A percentile compares a stretch with the other conserved stretches of the same genome.
Conservation (phyloP, 305 asterid genomes). For the Petunia hybrid region DNA sequence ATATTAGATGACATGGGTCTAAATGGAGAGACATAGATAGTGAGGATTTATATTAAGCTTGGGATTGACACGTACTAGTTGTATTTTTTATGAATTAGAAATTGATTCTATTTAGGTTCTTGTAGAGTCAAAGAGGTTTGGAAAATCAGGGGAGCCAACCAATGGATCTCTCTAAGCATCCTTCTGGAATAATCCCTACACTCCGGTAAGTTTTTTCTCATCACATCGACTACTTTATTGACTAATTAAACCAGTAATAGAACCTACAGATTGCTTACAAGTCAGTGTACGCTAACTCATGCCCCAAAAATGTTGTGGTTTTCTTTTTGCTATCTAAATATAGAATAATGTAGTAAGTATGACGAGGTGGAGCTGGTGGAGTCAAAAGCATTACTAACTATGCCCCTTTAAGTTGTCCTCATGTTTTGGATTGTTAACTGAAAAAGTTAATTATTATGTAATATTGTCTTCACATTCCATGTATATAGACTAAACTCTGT, state of each 20-base stretch:
- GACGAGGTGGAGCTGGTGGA: too few relatives aligned
- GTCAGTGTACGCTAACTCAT: neutral
- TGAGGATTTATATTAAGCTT: constrained; percentile 4
- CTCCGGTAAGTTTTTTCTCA: constrained; percentile 63
- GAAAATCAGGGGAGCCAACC: constrained; percentile 89
- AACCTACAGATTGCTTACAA: too few relatives aligned
- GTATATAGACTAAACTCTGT: too few relatives aligned
- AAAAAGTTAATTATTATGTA: too few relatives aligned
- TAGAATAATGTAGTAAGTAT: too few relatives aligned
- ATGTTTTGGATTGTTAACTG: too few relatives aligned
- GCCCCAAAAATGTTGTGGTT: neutral
- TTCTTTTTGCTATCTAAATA: neutral
- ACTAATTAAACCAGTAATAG: neutral
- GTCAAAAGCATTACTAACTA: too few relatives aligned
- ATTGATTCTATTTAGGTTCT: neutral
- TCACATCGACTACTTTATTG: neutral
- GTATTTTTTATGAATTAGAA: neutral
- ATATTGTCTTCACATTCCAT: too few relatives aligned
- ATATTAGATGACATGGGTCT: neutral
- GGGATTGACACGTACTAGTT: neutral
- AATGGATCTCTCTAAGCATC: constrained; percentile 82
- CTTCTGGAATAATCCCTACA: constrained; percentile 87
- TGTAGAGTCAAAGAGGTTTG: constrained; percentile 43
- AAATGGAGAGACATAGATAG: neutral
- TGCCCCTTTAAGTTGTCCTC: too few relatives aligned